Conservation (phyloP, 768 basidiomycete genomes). For the Rhodocollybia butyracea region DNA sequence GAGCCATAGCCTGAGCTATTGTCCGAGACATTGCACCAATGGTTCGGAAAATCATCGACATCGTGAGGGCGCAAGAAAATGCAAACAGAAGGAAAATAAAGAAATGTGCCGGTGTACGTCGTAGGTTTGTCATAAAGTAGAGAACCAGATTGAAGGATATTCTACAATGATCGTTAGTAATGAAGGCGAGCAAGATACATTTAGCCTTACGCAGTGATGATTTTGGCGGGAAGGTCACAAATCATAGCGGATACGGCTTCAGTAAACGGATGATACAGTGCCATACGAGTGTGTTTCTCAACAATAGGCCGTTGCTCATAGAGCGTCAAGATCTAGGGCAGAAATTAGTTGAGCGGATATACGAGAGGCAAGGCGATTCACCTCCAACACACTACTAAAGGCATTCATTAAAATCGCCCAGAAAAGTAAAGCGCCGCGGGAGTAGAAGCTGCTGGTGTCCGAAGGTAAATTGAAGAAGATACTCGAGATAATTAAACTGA, state of each 20-base stretch:
- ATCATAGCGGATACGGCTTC: conserved; percentile 37
- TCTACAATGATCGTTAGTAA: conserved; percentile 2
- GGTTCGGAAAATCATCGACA: conserved; percentile 33
- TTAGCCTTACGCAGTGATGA: conserved; percentile 16
- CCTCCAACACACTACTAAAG: conserved; percentile 32
- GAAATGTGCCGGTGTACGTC: conserved; percentile 33
- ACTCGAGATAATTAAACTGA: conserved; percentile 21
- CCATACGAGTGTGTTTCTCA: conserved; percentile 37
- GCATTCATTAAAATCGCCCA: conserved; percentile 35
- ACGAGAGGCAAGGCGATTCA: neutral
- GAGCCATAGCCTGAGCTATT: conserved; percentile 25
- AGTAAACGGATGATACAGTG: conserved; percentile 37
- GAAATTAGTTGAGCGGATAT: neutral
- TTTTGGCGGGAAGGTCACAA: conserved; percentile 31
- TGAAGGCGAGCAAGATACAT: neutral
- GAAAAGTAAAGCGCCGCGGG: conserved; percentile 41
- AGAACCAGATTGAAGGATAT: conserved; percentile 28
- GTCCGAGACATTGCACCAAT: conserved; percentile 33
- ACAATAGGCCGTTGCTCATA: conserved; percentile 32
- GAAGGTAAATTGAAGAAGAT: conserved; percentile 38
- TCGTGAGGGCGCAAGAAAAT: conserved; percentile 18
- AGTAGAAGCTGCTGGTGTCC: conserved; percentile 37
- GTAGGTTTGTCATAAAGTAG: conserved; percentile 42
- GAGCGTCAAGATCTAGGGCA: conserved; percentile 21
- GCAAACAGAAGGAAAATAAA: conserved; percentile 38